A percentile compares a stretch with the other conserved stretches of the same genome.
phyloP scores from a whole-genome alignment of 208 protist genomes.

The Endotrypanum monterogeii region DNA sequence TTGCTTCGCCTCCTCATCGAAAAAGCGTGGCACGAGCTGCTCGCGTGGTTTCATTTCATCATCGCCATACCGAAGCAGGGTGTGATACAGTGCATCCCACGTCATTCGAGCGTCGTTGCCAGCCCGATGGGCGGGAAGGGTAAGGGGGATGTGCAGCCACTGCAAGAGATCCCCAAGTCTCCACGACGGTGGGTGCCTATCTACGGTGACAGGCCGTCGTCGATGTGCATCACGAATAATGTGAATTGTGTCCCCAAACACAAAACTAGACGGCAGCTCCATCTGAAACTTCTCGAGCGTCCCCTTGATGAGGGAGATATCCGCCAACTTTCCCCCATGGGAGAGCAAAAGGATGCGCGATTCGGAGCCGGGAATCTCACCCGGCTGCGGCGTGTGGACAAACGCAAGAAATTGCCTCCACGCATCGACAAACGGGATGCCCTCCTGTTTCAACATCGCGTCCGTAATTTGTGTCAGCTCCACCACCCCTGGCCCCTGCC shows the following conservation, averaged over 20 bases:
- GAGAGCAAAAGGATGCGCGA: constrained; percentile 77
- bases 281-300: constrained; percentile 75
- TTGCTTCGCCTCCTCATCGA: constrained; percentile 78
- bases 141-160: constrained; percentile 83
- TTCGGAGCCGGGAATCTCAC: constrained; percentile 61
- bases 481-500: constrained; percentile 58
- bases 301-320: constrained; percentile 88
- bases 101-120: constrained; percentile 91
- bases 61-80: constrained; percentile 86
- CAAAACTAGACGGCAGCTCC: constrained; percentile 56
- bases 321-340: constrained; percentile 88
- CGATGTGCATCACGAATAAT: constrained; percentile 88
- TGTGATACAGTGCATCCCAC: constrained; percentile 90
- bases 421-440: constrained; percentile 75
- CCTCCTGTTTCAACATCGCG: constrained; percentile 67
- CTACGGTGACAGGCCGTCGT: constrained; percentile 84
- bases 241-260: constrained; percentile 90
- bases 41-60: constrained; percentile 85
- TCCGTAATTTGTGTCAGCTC: constrained; percentile 83
- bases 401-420: constrained; percentile 75
- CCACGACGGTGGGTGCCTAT: constrained; percentile 90
- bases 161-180: constrained; percentile 75
- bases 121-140: constrained; percentile 77
- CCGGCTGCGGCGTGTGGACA: constrained; percentile 69
- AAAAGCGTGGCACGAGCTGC: constrained; percentile 88